Base-by-base conservation (phyloP, 345 rosid genomes). In the Moricandia arvensis region DNA sequence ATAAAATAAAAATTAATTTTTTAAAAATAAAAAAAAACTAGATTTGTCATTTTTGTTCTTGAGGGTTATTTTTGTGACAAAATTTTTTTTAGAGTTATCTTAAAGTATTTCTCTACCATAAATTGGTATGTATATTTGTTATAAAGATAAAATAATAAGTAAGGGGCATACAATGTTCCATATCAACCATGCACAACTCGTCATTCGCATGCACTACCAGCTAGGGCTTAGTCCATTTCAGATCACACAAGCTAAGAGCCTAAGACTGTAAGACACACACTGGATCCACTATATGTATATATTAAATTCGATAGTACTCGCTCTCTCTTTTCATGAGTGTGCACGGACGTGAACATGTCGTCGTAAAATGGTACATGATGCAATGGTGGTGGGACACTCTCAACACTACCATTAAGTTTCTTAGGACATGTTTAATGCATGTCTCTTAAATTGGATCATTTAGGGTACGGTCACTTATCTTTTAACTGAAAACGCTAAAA, bases 141-240 rank as follows among this genome's bases (percentile, higher is more conserved):
- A 61, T 35, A 75, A 47, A 75, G 63, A 61, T 68, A 35, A 53
- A 18, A 10, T 7, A 57, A 76, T 63, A 55, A 55, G 26, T 6
- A 65, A 65, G 68, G 81, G 81, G 35, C 69, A 78, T 78, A 66
- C 37, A 18, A 78, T 78, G 81, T 78, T 58, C 66, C 68, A 47
- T 59, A 78, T 59, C 76, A 72, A 72, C 77, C 77, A 78, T 66
- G 76, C 80, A 77, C 61, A 65, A 45, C 76, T 77, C 80, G 76
- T 77, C 72, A 77, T 77, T 77, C 72, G 53, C 80, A 77, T 77
- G 76, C 72, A 58, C 0, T 31, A 77, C 60, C 80, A 77, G 76
- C 59, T 69, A 76, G 75, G 66, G 75, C 53, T 76, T 38, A 55
- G 37, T 37, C 29, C 65, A 69, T 69, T 69, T 69, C 65, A 69